A percentile compares a stretch with the other conserved stretches of the same genome.
Evolutionary conservation across 2,329 filamentous ascomycete species (phyloP).

Genomic region (Magnaporthiopsis incrustans): DNA sequence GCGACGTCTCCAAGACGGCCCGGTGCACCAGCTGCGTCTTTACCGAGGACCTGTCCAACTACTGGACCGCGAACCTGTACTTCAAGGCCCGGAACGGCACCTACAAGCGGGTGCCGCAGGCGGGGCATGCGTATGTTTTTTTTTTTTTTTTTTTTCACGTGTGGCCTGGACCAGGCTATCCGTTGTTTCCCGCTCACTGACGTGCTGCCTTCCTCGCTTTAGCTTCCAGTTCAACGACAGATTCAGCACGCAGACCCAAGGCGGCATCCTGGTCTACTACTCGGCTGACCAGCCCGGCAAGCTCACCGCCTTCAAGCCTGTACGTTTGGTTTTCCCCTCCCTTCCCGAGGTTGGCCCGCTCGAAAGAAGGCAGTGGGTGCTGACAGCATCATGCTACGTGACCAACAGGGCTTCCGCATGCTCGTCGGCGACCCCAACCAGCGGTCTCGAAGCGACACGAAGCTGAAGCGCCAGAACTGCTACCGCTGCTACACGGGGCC

Average conservation of each 20-base stretch:
- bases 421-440: slow-evolving; percentile 33
- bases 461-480: slow-evolving; percentile 29
- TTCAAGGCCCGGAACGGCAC: slow-evolving; percentile 26
- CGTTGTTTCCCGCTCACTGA: background rate
- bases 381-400: slow-evolving; percentile 17
- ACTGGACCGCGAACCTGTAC: slow-evolving; percentile 30
- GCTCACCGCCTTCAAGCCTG: slow-evolving; percentile 38
- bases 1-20: slow-evolving; percentile 19
- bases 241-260: slow-evolving; percentile 32
- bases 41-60: slow-evolving; percentile 29
- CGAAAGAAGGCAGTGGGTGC: slow-evolving; percentile 20
- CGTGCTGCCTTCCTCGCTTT: slow-evolving; percentile 10
- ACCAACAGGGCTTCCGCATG: slow-evolving; percentile 37
- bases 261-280: slow-evolving; percentile 39
- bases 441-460: slow-evolving; percentile 22
- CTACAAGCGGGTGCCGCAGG: slow-evolving; percentile 23
- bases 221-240: slow-evolving; percentile 31
- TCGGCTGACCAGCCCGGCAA: slow-evolving; percentile 31
- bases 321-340: slow-evolving; percentile 29
- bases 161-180: background rate
- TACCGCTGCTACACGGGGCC: slow-evolving; percentile 37
- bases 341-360: slow-evolving; percentile 23
- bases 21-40: slow-evolving; percentile 32
- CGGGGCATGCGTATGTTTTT: background rate
- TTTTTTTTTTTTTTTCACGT: too few relatives aligned